A percentile compares a stretch with the other conserved stretches of the same genome.
Evolutionary conservation across 805 yeast species (phyloP).

Genomic region (Alloascoidea africana): DNA sequence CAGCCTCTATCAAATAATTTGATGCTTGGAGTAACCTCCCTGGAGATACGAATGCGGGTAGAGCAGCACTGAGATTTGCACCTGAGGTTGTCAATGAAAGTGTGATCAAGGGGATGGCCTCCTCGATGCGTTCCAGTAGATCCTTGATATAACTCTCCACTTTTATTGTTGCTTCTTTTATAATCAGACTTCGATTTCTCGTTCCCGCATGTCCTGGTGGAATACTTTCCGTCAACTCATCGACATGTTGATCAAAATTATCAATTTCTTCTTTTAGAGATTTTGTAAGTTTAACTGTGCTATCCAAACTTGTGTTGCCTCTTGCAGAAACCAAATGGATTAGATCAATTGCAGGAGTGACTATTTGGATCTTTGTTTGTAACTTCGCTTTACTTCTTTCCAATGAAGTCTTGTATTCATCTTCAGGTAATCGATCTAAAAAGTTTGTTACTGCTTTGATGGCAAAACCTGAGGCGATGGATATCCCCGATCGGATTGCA

Average conservation of each 20-base stretch:
- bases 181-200: slow-evolving; percentile 3
- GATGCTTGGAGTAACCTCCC: slow-evolving; percentile 54
- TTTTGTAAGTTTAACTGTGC: slow-evolving; percentile 36
- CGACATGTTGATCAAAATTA: slow-evolving; percentile 35
- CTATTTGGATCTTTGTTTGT: slow-evolving; percentile 41
- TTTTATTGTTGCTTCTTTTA: slow-evolving; percentile 20
- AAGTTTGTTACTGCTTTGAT: slow-evolving; percentile 44
- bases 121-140: slow-evolving; percentile 40
- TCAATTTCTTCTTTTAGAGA: slow-evolving; percentile 44
- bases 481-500: slow-evolving; percentile 63
- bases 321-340: slow-evolving; percentile 46
- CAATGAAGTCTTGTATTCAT: slow-evolving; percentile 29
- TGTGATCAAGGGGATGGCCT: slow-evolving; percentile 51
- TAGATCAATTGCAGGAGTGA: slow-evolving; percentile 53
- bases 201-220: slow-evolving; percentile 5
- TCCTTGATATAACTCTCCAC: slow-evolving; percentile 34
- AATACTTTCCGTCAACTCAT: slow-evolving; percentile 19
- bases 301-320: slow-evolving; percentile 41
- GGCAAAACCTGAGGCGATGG: slow-evolving; percentile 62
- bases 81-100: slow-evolving; percentile 58
- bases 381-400: slow-evolving; percentile 27
- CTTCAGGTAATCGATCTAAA: slow-evolving; percentile 32
- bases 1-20: slow-evolving; percentile 24
- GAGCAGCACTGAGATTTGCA: slow-evolving; percentile 33
- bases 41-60: slow-evolving; percentile 43